These are phyloP conservation scores for Selaginella moellendorffii DNA, from an alignment of 75 land plant species.

Conservation along the genomic window DNA sequence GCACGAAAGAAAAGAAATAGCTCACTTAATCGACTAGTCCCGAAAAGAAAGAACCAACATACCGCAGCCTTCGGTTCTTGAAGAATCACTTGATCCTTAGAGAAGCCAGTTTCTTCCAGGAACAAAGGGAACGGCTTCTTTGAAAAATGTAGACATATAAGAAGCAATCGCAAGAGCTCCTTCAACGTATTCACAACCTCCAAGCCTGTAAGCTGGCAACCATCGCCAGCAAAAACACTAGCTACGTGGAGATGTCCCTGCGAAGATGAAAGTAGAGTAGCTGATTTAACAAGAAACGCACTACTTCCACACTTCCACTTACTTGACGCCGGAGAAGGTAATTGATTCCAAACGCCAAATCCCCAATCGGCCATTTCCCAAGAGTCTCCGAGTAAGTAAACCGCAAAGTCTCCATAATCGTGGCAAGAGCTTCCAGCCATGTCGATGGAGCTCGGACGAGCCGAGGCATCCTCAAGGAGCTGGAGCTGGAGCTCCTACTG, in stretches of 20 bases:
- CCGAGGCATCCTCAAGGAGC: slow-evolving; percentile 9
- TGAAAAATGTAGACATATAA: slow-evolving; percentile 66
- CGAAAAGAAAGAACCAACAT: no score
- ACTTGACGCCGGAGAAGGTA: slow-evolving; percentile 79
- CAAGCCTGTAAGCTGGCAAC: slow-evolving; percentile 40
- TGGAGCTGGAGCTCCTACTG: not conserved
- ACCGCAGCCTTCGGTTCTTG: slow-evolving; percentile 93
- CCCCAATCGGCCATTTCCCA: slow-evolving; percentile 97
- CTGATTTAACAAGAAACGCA: not conserved
- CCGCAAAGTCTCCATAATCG: slow-evolving; percentile 66
- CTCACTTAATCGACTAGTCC: no score
- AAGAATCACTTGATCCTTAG: slow-evolving; percentile 53
- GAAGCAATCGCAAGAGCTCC: slow-evolving; percentile 41
- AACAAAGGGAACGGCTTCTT: slow-evolving; percentile 85
- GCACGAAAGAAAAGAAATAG: no score
- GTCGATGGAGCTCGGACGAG: slow-evolving; percentile 67
- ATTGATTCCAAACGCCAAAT: slow-evolving; percentile 91
- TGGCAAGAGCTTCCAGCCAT: slow-evolving; percentile 67
- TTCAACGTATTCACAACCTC: slow-evolving; percentile 44
- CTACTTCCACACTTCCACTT: not conserved
- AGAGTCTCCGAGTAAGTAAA: slow-evolving; percentile 88
- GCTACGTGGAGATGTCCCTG: slow-evolving; percentile 75
- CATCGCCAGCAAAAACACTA: slow-evolving; percentile 58
- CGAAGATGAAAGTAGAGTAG: slow-evolving; percentile 8
- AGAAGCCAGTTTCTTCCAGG: slow-evolving; percentile 61